Conservation (phyloP, 805 yeast genomes). For the Candida sphagnicola region DNA sequence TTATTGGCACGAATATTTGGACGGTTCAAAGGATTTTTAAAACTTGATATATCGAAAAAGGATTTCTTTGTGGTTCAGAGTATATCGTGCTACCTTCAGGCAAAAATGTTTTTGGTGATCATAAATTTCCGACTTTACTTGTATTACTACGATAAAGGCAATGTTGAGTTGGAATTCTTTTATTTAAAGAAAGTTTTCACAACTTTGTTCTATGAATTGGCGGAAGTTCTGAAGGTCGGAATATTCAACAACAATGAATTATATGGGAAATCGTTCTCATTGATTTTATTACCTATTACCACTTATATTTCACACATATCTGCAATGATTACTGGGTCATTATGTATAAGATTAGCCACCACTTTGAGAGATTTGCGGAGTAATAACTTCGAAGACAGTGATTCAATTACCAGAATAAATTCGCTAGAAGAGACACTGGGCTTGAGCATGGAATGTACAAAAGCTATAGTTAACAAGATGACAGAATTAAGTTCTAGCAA, state of each 20-base stretch:
- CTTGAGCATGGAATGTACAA: conserved; percentile 1
- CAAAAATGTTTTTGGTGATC: conserved; percentile 2
- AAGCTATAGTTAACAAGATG: background rate
- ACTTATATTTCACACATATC: background rate
- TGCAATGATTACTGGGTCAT: background rate
- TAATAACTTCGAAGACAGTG: background rate
- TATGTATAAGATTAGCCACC: background rate
- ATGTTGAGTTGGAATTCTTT: conserved; percentile 3
- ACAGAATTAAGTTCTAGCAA: background rate
- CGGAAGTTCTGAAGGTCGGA: background rate
- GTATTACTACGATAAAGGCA: conserved; percentile 2
- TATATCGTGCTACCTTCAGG: background rate
- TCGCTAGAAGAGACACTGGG: background rate
- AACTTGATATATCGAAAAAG: background rate
- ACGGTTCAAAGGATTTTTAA: conserved; percentile 1
- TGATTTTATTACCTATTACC: conserved; percentile 1
- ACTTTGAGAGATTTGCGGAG: conserved; percentile 1
- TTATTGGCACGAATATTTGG: background rate
- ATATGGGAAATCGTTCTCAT: conserved; percentile 3
- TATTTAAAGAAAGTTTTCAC: conserved; percentile 4
- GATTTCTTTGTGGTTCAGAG: conserved; percentile 3
- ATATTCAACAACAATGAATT: background rate
- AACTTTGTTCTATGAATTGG: conserved; percentile 3
- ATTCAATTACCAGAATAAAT: background rate
- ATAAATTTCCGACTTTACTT: conserved; percentile 3